Conservation (phyloP, 441 rosid genomes). For the Syzygium syzygioides region DNA sequence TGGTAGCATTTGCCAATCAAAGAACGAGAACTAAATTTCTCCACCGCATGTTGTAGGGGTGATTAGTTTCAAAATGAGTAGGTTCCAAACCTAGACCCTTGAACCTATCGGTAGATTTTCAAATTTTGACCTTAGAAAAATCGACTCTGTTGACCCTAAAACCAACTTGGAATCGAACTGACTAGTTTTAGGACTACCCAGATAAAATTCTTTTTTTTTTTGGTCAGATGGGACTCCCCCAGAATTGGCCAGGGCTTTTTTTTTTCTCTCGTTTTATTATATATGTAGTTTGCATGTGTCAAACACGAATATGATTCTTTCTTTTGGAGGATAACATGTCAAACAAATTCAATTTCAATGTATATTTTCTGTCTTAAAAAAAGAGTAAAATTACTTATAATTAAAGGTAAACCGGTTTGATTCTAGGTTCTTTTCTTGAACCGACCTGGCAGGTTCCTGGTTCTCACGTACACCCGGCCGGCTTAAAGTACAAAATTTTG, state of each 20-base stretch:
- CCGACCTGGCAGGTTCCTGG: not conserved
- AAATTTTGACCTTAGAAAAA: not conserved
- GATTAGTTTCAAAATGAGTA: not conserved
- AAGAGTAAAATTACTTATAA: not conserved
- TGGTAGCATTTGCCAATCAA: not conserved
- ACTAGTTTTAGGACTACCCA: accelerated
- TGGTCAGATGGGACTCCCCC: accelerated
- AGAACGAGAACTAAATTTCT: not conserved
- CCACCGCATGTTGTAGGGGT: not conserved
- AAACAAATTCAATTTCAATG: not conserved
- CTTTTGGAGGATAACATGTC: not conserved
- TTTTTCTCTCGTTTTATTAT: not conserved
- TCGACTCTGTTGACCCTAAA: not conserved
- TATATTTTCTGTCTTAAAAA: not conserved
- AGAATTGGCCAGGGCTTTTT: accelerated
- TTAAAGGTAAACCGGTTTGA: not conserved
- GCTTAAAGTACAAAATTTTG: not conserved
- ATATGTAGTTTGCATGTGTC: not conserved
- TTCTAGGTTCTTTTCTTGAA: not conserved
- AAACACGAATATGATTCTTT: not conserved
- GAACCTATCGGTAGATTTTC: not conserved
- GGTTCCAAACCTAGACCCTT: too few relatives aligned
- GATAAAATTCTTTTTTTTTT: too few relatives aligned
- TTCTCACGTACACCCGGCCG: not conserved
- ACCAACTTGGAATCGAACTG: accelerated